Evolutionary conservation across 805 yeast genomes (phyloP), one percentile per base, ranked within the genome.

Genomic region (Diddensiella transvaalensis): DNA sequence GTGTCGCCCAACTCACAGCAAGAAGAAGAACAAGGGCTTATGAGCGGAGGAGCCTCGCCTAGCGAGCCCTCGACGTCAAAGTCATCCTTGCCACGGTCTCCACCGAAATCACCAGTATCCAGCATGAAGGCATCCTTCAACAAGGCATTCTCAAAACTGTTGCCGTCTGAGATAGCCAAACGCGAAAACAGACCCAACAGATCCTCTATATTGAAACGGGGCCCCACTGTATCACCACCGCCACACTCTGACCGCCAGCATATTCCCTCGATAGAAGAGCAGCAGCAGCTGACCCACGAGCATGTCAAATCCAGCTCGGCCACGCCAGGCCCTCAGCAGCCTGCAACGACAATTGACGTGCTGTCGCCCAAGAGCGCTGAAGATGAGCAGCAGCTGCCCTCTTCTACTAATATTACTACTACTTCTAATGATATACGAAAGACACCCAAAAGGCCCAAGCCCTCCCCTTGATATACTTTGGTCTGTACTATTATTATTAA

Each of bases 121-220:
- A 32, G 17, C 15, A 22, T 48, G n/a, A 48, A 44, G 26, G 29
- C 22, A 18, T 21, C 40, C 10, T 19, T 47, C 11, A 15, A 38
- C 13, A 44, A 46, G 40, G 49, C 52, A 11, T 37, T 45, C 15
- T 46, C 50, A 17, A 39, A 40, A 22, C 44, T 49, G 17, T 17
- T 49, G 35, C 49, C 52, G 19, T 46, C 49, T n/a, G 52, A 49
- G 18, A 23, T 46, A 13, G 49, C 52, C n/a, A 32, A 38, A 22
- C 38, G 40, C 30, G 52, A 49, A 22, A 42, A 42, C 29, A 35
- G 51, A 11, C 35, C 42, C 24, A 47, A 32, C 22, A 17, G 22
- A n/a, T 22, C 46, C 3, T 30, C 42, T 3, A 21, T 15, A 3
- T 37, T 47, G 8, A 47, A 47, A 22, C 39, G 49, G 6, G 38